Conservation (phyloP, 345 rosid species). For the Noccaea bulbosa region DNA sequence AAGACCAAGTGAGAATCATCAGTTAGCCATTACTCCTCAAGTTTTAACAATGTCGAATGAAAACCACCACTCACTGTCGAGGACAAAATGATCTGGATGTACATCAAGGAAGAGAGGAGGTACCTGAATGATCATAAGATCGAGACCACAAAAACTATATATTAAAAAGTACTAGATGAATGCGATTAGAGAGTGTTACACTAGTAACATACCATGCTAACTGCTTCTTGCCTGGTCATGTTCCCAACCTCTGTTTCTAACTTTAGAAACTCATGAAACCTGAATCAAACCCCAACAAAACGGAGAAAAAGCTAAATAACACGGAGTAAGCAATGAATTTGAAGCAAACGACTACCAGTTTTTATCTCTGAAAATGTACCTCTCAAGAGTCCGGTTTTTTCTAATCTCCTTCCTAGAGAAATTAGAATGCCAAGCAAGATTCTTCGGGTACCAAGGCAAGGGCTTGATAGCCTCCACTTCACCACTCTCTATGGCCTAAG, state of each 20-base stretch:
- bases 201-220: conserved; percentile 79
- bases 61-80: conserved; percentile 70
- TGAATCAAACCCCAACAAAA: conserved; percentile 33
- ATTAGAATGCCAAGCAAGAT: conserved; percentile 93
- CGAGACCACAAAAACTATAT: conserved; percentile 10
- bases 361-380: conserved; percentile 46
- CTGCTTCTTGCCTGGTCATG: conserved; percentile 96
- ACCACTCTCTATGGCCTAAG: conserved; percentile 65
- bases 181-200: conserved; percentile 6
- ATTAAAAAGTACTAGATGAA: not conserved
- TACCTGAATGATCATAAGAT: conserved; percentile 53
- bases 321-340: not conserved
- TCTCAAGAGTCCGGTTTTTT: conserved; percentile 87
- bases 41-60: conserved; percentile 9
- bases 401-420: conserved; percentile 93
- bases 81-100: conserved; percentile 71
- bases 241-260: conserved; percentile 95
- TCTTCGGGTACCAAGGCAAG: conserved; percentile 86
- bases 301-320: not conserved
- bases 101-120: conserved; percentile 97
- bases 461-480: conserved; percentile 83
- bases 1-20: conserved; percentile 25
- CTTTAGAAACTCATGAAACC: conserved; percentile 96
- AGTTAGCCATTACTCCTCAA: conserved; percentile 16
- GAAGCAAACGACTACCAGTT: not conserved